phyloP scores from a whole-genome alignment of 1,284 basidiomycete genomes.

The Marasmius tenuissimus region DNA sequence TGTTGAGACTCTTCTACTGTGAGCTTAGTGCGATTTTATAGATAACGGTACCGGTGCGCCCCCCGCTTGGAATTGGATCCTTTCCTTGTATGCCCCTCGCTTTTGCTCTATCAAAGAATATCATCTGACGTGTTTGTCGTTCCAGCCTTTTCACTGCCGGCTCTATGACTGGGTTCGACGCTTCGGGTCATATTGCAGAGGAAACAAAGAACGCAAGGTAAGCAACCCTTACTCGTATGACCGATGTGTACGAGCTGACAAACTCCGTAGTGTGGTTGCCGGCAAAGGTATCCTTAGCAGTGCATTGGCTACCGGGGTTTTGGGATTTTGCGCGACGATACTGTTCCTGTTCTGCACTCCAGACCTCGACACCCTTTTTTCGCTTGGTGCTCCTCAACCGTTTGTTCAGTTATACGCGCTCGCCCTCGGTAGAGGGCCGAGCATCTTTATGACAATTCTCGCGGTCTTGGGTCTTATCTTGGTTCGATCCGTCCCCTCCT shows the following conservation, averaged over 20 bases:
- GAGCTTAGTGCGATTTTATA: slow-evolving; percentile 25
- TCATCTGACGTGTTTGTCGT: slow-evolving; percentile 3
- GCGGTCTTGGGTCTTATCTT: slow-evolving; percentile 77
- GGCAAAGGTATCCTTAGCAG: slow-evolving; percentile 78
- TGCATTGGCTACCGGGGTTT: slow-evolving; percentile 69
- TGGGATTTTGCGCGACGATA: slow-evolving; percentile 76
- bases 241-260: neutral
- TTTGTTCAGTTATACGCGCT: slow-evolving; percentile 84
- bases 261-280: slow-evolving; percentile 58
- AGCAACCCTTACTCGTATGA: slow-evolving; percentile 1
- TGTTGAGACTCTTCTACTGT: neutral
- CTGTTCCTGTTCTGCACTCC: slow-evolving; percentile 87
- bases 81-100: slow-evolving; percentile 58
- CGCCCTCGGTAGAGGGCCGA: slow-evolving; percentile 74
- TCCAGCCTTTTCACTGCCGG: slow-evolving; percentile 79
- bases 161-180: slow-evolving; percentile 85
- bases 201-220: slow-evolving; percentile 86
- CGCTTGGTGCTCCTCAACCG: slow-evolving; percentile 79
- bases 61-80: slow-evolving; percentile 83
- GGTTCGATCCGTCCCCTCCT: slow-evolving; percentile 34
- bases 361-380: slow-evolving; percentile 70
- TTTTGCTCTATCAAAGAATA: neutral
- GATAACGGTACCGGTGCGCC: slow-evolving; percentile 87
- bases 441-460: slow-evolving; percentile 82
- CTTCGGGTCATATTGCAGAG: slow-evolving; percentile 86